Percentiles rank a stretch among this genome's conserved stretches.
Evolutionary conservation across 768 basidiomycete species (phyloP).

Genomic region (Calocybe cyanea): DNA sequence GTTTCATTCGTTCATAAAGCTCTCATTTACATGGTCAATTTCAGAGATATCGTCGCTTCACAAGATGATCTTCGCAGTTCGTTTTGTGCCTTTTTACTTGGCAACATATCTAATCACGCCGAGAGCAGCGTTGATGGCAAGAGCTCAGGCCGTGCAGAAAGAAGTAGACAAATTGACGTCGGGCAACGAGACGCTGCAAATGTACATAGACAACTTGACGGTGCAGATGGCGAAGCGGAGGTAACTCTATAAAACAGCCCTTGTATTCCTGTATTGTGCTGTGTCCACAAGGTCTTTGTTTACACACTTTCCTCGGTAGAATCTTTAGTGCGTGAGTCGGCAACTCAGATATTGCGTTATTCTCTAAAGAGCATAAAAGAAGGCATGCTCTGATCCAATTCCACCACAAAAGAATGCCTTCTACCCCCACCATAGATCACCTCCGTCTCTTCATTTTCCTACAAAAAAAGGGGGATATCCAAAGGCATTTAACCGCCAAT

Average conservation of each 20-base stretch:
- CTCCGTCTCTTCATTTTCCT: no score
- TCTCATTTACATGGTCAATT: constrained; percentile 1
- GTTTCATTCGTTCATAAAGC: constrained; percentile 18
- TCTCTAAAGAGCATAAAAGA: no score
- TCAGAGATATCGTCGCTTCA: constrained; percentile 69
- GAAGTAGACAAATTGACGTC: constrained; percentile 80
- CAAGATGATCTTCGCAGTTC: constrained; percentile 76
- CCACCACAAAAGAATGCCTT: no score
- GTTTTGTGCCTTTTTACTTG: constrained; percentile 17
- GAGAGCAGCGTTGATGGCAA: constrained; percentile 56
- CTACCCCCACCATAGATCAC: no score
- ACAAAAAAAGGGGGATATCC: no score
- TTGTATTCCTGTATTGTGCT: no score
- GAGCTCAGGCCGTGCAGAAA: constrained; percentile 65
- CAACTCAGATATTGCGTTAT: no score
- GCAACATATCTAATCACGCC: not conserved
- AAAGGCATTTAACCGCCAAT: no score
- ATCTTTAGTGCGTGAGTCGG: no score
- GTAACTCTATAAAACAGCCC: constrained; percentile 31
- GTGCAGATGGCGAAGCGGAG: constrained; percentile 82
- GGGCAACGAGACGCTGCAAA: constrained; percentile 79
- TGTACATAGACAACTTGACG: constrained; percentile 88
- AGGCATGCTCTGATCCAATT: no score
- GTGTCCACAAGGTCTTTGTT: no score
- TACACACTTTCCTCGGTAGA: no score